Evolutionary conservation across 2,329 filamentous ascomycete genomes (phyloP).

Genomic region (Pseudopyrenochaeta lycopersici): DNA sequence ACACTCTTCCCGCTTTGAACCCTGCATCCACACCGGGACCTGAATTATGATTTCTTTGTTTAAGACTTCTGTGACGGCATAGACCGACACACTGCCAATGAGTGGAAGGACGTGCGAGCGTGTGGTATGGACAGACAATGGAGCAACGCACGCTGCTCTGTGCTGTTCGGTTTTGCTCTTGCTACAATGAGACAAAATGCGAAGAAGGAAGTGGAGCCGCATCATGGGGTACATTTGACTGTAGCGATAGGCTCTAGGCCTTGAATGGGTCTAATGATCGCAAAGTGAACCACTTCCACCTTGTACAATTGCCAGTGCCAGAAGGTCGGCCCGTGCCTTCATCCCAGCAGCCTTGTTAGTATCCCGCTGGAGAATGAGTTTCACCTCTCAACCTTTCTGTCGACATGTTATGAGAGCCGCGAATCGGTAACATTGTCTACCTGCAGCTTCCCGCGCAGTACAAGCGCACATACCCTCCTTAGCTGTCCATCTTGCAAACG

Average conservation of each 20-base stretch:
- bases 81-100: conserved; percentile 27
- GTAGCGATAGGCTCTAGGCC: not conserved
- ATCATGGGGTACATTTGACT: not conserved
- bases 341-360: conserved; percentile 15
- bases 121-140: not conserved
- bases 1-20: conserved; percentile 37
- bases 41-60: conserved; percentile 23
- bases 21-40: conserved; percentile 31
- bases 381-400: conserved; percentile 21
- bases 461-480: conserved; percentile 40
- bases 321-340: conserved; percentile 1
- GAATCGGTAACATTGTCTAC: conserved; percentile 37
- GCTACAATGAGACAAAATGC: not conserved
- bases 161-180: not conserved
- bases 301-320: conserved; percentile 16
- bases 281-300: conserved; percentile 6
- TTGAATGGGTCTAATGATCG: not conserved
- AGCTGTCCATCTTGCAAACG: conserved; percentile 41
- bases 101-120: conserved; percentile 14
- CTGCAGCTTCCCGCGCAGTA: conserved; percentile 42
- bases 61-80: conserved; percentile 2
- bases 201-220: not conserved
- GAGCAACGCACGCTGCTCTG: conserved; percentile 2
- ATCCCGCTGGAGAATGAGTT: conserved; percentile 6
- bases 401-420: conserved; percentile 26